Percentiles rank a stretch among this genome's conserved stretches.
These are phyloP conservation scores for Gossypium ekmanianum DNA, from an alignment of 345 rosid species.

Conservation along the genomic window DNA sequence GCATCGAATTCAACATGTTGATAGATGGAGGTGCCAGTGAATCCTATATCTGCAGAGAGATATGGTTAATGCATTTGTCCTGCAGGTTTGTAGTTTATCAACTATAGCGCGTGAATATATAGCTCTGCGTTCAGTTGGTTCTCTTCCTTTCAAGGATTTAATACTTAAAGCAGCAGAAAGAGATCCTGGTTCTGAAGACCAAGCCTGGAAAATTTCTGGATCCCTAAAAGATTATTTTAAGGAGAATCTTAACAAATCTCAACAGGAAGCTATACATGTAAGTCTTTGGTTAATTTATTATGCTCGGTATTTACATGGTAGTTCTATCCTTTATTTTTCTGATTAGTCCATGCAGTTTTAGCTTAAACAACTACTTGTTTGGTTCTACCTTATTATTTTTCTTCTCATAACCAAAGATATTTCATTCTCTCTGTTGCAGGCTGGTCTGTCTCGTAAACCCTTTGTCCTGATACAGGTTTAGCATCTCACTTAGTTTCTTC, in stretches of 20 bases:
- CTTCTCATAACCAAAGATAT: not conserved
- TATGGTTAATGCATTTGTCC: constrained; percentile 21
- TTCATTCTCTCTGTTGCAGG: constrained; percentile 44
- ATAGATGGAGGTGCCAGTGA: not conserved
- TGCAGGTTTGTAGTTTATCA: constrained; percentile 88
- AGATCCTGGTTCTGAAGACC: constrained; percentile 48
- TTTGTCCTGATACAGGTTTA: constrained; percentile 88
- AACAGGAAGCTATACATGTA: constrained; percentile 82
- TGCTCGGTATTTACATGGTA: not conserved
- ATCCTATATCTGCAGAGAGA: not conserved
- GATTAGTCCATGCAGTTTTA: constrained; percentile 3
- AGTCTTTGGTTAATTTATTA: constrained; percentile 25
- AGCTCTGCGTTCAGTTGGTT: constrained; percentile 68
- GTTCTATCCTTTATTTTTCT: constrained; percentile 9
- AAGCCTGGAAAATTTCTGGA: constrained; percentile 78
- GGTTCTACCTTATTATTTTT: not conserved
- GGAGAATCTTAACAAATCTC: constrained; percentile 73
- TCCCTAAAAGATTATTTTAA: constrained; percentile 52
- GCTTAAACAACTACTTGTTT: constrained; percentile 5
- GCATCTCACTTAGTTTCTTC: constrained; percentile 17
- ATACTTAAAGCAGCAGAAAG: constrained; percentile 56
- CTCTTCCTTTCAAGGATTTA: constrained; percentile 90
- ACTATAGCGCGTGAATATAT: constrained; percentile 86
- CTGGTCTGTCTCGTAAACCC: constrained; percentile 75
- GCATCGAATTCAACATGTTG: not conserved